Evolutionary conservation across 108 stramenopile genomes (phyloP).

Genomic region (Skeletonema menzelii): DNA sequence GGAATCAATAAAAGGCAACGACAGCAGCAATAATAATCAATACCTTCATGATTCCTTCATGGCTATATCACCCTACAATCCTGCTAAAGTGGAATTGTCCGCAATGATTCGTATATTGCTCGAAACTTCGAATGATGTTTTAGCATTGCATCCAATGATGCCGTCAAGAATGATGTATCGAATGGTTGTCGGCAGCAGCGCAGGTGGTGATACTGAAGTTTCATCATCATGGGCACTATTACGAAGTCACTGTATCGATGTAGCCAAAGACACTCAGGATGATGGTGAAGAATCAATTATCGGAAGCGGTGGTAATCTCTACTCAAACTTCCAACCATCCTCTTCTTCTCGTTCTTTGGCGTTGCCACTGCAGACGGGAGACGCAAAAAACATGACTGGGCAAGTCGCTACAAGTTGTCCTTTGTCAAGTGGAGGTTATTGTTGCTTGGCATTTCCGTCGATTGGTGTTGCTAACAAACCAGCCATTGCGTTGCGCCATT

Average conservation of each 20-base stretch:
- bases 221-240: conserved; percentile 30
- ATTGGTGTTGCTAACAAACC: conserved; percentile 1
- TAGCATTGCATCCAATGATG: conserved; percentile 32
- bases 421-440: conserved; percentile 42
- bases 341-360: background rate
- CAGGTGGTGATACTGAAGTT: background rate
- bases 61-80: conserved; percentile 31
- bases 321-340: background rate
- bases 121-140: conserved; percentile 45
- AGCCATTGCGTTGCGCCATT: conserved; percentile 47
- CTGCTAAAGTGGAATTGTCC: conserved; percentile 31
- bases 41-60: conserved; percentile 45
- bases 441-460: conserved; percentile 35
- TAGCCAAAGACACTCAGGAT: conserved; percentile 7
- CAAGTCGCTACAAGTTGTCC: conserved; percentile 31
- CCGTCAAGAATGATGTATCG: conserved; percentile 38
- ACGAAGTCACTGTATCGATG: conserved; percentile 29
- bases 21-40: background rate
- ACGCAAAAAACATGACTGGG: background rate
- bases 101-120: conserved; percentile 40
- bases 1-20: conserved; percentile 2
- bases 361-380: background rate
- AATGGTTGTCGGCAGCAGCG: conserved; percentile 6
- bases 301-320: background rate
- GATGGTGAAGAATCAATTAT: background rate